Base-by-base conservation (phyloP, 1,284 basidiomycete species). In the Pseudozyma pruni region DNA sequence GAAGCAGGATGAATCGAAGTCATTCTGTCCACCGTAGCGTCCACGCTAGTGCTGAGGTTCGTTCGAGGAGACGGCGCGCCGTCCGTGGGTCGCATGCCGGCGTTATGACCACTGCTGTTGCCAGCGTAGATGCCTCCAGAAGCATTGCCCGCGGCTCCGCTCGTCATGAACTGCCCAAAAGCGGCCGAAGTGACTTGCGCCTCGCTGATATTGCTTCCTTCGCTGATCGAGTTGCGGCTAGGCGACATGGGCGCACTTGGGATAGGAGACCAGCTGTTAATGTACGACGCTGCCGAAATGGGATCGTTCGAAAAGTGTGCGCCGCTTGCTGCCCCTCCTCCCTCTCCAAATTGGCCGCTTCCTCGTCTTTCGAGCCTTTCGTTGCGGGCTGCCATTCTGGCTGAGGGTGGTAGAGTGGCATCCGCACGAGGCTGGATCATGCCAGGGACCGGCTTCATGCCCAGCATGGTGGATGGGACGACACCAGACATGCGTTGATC, bases 231-330 rank as follows among this genome's bases (percentile, higher is more conserved):
- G 34, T 32, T 63, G 35, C 67, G 59, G n/a, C 49, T 63, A 3
- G 67, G 67, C 9, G 67, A 70, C 56, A 70, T 70, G 48, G 67
- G 67, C 7, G 67, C 67, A 45, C 60, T 63, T 8, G 67, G 67
- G 27, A 70, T 70, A 5, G 60, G 67, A 34, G 67, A 70, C 67
- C 67, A 70, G 34, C 35, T 70, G 52, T 70, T 59, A 22, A 70
- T 63, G 44, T 70, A 70, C 4, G 67, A 63, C 16, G 60, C 67
- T 19, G 67, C 67, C 42, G 67, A 70, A 22, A 70, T 41, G 37
- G 55, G 52, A 27, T 59, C 67, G 19, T 49, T 44, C n/a, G 42
- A n/a, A 10, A 20, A 40, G 4, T 31, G 3, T 0, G 22, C 44
- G 1, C 33, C 53, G 29, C 51, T 34, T 16, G 44, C 45, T n/a